Evolutionary conservation across 2,329 filamentous ascomycete genomes (phyloP).

Genomic region (Aspergillus sp.): DNA sequence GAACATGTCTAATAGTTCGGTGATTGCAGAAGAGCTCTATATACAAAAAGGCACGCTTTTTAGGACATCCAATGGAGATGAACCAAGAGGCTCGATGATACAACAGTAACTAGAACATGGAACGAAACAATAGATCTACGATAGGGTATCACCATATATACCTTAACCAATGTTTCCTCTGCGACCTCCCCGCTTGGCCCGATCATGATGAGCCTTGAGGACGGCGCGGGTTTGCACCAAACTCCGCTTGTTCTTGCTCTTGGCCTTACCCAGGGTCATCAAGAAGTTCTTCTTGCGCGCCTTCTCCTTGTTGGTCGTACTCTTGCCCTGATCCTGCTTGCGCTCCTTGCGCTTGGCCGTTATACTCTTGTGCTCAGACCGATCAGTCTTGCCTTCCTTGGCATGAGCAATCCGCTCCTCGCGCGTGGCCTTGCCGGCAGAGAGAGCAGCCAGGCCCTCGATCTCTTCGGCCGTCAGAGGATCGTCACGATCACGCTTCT

Average conservation of each 20-base stretch:
- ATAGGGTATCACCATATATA: conserved; percentile 7
- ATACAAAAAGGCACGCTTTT: conserved; percentile 3
- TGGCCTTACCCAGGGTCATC: conserved; percentile 97
- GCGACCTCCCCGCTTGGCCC: conserved; percentile 80
- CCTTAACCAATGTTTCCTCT: conserved; percentile 63
- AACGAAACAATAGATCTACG: neutral
- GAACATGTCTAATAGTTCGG: neutral
- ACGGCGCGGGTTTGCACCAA: conserved; percentile 81
- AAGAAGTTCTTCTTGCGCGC: conserved; percentile 96
- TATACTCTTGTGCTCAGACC: conserved; percentile 80
- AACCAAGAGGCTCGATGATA: conserved; percentile 7
- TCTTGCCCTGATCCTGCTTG: conserved; percentile 89
- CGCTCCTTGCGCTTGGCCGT: conserved; percentile 81
- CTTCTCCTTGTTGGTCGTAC: conserved; percentile 97
- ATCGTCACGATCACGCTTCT: conserved; percentile 74
- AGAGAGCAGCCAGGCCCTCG: conserved; percentile 76
- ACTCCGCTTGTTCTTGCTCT: conserved; percentile 92
- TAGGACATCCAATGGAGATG: conserved; percentile 16
- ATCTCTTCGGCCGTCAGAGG: conserved; percentile 89
- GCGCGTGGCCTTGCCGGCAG: conserved; percentile 75
- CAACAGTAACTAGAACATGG: neutral
- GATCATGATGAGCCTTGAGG: conserved; percentile 76
- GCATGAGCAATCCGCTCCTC: conserved; percentile 85
- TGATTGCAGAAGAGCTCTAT: neutral
- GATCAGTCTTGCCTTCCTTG: conserved; percentile 75